These are phyloP conservation scores for Mesembryanthemum crystallinum DNA, from an alignment of 148 eudicot species.

Conservation along the genomic window DNA sequence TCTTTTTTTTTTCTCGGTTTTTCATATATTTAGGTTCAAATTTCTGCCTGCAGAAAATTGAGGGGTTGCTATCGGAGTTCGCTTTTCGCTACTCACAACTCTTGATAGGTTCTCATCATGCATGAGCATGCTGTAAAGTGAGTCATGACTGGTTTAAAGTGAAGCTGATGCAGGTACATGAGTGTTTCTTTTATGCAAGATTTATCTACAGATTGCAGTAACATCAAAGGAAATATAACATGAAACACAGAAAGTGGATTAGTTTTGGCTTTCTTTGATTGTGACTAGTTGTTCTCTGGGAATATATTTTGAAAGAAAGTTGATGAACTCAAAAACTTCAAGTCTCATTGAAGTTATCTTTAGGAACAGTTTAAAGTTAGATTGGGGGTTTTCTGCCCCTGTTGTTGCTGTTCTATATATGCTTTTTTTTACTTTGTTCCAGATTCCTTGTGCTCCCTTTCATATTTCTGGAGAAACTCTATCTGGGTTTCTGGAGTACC, in stretches of 20 bases:
- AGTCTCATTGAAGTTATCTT: slow-evolving; percentile 30
- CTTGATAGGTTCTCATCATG: slow-evolving; percentile 20
- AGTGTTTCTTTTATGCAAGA: slow-evolving; percentile 1
- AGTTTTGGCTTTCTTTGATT: slow-evolving; percentile 23
- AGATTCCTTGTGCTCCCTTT: slow-evolving; percentile 34
- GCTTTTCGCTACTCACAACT: slow-evolving; percentile 10
- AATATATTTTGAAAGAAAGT: slow-evolving; percentile 29
- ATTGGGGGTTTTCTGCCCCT: slow-evolving; percentile 18
- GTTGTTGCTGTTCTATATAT: slow-evolving; percentile 16
- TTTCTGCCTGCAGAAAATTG: slow-evolving; percentile 8
- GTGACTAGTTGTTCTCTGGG: slow-evolving; percentile 31
- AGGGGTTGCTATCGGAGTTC: slow-evolving; percentile 26
- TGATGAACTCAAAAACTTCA: slow-evolving; percentile 25
- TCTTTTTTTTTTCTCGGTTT: background rate
- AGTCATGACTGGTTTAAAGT: slow-evolving; percentile 21
- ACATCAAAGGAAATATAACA: background rate
- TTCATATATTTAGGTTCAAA: background rate
- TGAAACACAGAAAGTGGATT: slow-evolving; percentile 17
- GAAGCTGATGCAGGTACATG: slow-evolving; percentile 16
- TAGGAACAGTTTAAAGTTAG: slow-evolving; percentile 29
- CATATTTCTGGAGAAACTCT: slow-evolving; percentile 19
- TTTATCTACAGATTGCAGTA: background rate
- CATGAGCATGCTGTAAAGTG: slow-evolving; percentile 25
- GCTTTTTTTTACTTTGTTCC: slow-evolving; percentile 33
- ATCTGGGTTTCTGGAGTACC: background rate